Conservation (phyloP, 257 asterid genomes). For the Cynanchum wilfordii region DNA sequence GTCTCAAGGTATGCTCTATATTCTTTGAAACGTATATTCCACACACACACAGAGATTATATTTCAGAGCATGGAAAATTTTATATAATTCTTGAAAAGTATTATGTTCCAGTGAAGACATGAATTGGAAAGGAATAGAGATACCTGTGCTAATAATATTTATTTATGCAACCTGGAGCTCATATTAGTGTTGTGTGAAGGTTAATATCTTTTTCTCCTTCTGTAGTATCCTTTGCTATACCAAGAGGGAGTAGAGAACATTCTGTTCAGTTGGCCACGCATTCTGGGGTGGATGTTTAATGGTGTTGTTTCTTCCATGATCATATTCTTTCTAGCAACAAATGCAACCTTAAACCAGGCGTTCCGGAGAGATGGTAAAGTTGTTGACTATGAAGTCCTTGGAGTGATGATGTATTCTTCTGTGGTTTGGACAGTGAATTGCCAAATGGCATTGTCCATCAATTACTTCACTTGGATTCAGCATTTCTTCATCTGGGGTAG, state of each 20-base stretch:
- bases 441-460: slow-evolving; percentile 87
- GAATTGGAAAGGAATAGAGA: neutral
- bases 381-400: slow-evolving; percentile 62
- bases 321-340: slow-evolving; percentile 70
- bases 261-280: slow-evolving; percentile 84
- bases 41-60: no score
- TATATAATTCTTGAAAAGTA: neutral
- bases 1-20: slow-evolving; percentile 58
- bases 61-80: neutral
- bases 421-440: slow-evolving; percentile 93
- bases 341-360: slow-evolving; percentile 46
- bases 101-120: neutral
- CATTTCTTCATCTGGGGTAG: slow-evolving; percentile 97
- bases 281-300: slow-evolving; percentile 89
- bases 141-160: neutral
- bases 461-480: slow-evolving; percentile 95
- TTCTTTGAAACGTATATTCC: neutral
- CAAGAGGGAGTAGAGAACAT: slow-evolving; percentile 66
- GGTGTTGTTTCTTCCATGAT: slow-evolving; percentile 67
- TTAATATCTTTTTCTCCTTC: neutral
- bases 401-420: slow-evolving; percentile 78
- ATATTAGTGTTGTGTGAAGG: neutral
- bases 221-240: slow-evolving; percentile 71
- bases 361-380: slow-evolving; percentile 68
- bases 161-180: neutral